These are phyloP conservation scores for Medicago lupulina DNA, from an alignment of 306 rosid species.

Conservation along the genomic window DNA sequence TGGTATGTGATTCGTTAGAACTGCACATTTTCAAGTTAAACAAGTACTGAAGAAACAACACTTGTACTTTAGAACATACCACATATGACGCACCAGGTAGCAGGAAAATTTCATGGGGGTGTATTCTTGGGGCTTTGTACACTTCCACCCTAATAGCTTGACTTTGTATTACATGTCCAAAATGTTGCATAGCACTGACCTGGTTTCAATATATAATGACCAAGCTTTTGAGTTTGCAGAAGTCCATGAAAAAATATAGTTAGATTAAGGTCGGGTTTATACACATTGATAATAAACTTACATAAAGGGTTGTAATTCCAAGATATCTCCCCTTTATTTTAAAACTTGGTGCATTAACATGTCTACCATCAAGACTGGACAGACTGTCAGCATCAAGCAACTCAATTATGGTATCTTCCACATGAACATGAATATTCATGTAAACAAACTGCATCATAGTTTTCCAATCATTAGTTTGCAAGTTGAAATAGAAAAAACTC, in stretches of 20 bases:
- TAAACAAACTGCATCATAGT: conserved; percentile 69
- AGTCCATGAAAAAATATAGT: conserved; percentile 35
- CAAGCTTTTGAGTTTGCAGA: conserved; percentile 36
- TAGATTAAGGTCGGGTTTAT: conserved; percentile 34
- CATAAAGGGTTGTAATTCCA: conserved; percentile 85
- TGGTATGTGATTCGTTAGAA: conserved; percentile 1
- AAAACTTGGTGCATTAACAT: conserved; percentile 59
- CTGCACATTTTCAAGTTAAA: conserved; percentile 38
- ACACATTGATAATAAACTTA: conserved; percentile 51
- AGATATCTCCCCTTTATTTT: conserved; percentile 69
- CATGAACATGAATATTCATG: conserved; percentile 83
- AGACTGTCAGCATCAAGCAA: conserved; percentile 56
- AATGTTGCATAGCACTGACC: conserved; percentile 75
- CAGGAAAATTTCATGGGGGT: conserved; percentile 73
- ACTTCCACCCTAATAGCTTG: conserved; percentile 84
- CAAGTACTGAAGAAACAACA: conserved; percentile 13
- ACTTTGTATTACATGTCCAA: conserved; percentile 71
- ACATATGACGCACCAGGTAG: conserved; percentile 85
- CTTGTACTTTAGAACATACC: conserved; percentile 58
- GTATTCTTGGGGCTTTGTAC: conserved; percentile 78
- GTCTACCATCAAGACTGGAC: conserved; percentile 50
- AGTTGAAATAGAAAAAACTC: conserved; percentile 22
- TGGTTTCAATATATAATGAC: conserved; percentile 53
- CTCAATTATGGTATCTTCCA: conserved; percentile 81
- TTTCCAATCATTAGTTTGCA: conserved; percentile 43